Evolutionary conservation across 257 asterid species (phyloP), one percentile per base, ranked within the genome.

Genomic region (Echites panduratus): DNA sequence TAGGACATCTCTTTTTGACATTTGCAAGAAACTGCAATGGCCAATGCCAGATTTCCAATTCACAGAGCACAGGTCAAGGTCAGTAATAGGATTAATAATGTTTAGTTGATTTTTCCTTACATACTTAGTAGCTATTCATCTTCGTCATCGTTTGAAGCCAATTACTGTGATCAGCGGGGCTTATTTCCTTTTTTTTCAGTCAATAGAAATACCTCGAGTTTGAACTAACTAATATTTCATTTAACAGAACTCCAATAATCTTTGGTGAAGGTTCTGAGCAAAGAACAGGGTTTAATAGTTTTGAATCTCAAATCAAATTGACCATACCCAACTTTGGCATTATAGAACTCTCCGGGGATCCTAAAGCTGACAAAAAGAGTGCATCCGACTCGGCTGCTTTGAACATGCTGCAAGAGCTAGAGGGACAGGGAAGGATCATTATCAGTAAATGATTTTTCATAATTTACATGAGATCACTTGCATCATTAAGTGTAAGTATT

Each of bases 351-450:
- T 80, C 47, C 0, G 99, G 99, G 65, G 95, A 89, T 77, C 87
- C 89, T 9, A 87, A 88, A 40, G 82, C 88, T 10, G 98, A 90
- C 75, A 95, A 95, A 87, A 95, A 92, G 85, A 79, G 96, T 50
- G 90, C 99, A 20, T 82, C 41, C 56, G 99, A 92, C 74, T 89
- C 98, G 27, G 99, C 98, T 77, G 96, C 99, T 9, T 77, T 87
- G 19, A 41, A 48, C 65, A 84, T 92, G 96, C 84, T 95, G 61
- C 50, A 78, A 66, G 96, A 90, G 80, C 91, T 95, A 29, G 78
- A 85, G 83, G 85, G 80, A 71, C 87, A 6, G 79, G 86, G 86
- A 29, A 92, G 66, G 85, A 76, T 93, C 73, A 38, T 66, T 14
- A 85, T 90, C 38, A 27, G 70, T 10, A 50, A 66, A 64, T 74